Evolutionary conservation across 2,329 filamentous ascomycete species (phyloP), one percentile per base, ranked within the genome.

Genomic region (Epichloe glyceriae): DNA sequence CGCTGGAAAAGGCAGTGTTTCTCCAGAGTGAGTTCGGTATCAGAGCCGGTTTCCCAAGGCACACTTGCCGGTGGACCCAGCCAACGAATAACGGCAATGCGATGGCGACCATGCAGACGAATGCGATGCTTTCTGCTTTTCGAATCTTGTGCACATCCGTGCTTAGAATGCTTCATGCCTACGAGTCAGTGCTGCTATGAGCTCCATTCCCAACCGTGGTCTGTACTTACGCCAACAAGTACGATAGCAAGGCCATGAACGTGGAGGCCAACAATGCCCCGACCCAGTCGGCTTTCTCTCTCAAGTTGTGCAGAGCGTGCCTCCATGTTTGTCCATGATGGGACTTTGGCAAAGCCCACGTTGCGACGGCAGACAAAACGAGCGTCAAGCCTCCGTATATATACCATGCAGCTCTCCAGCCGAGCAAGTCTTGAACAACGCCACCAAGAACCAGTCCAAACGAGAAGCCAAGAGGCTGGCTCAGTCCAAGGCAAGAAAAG

Each of bases 1-100:
- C 73, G 26, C 65, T 70, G 0, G 75, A 73, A 56, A 83, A 84
- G 3, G 73, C 62, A 0, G 62, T 60, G 43, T 79, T 81, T n/a
- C 64, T 70, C 80, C 80, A 84, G 0, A 84, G 63, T 0, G 71
- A 73, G 59, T 83, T 83, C 0, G 80, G 80, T 20, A 84, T 82
- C 7, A 84, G 60, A 0, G 78, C 78, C 12, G 78, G 73, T 3
- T 66, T 67, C 10, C 67, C 66, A 0, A 61, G 57, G 11, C 62
- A 65, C 46, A 74, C 72, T 46, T 74, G 75, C 3, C 67, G 65
- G 11, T 69, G 67, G 46, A 79, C 71, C 79, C 79, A 83, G 10
- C 65, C 58, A 42, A 75, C 63, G 58, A 83, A 83, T 0, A 63
- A 57, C 0, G 73, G 72, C 3, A 80, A 60, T 2, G 71, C 55